Conservation (phyloP, 2,329 filamentous ascomycete species). For the Pyrenophora teres region DNA sequence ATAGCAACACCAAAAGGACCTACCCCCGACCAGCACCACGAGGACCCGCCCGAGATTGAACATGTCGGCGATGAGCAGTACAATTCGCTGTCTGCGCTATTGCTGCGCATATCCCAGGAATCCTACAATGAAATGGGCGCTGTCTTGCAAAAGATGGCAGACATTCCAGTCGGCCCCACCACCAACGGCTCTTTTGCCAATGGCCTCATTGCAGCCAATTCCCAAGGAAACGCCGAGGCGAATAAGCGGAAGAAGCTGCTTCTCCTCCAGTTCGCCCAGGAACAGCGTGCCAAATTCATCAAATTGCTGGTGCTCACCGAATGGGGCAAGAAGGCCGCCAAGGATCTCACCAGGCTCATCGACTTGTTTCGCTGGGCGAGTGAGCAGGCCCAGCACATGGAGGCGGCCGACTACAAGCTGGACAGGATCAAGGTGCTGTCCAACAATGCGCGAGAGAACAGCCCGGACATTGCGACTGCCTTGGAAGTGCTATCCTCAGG, state of each 20-base stretch:
- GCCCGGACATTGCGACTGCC: conserved; percentile 89
- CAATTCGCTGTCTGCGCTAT: conserved; percentile 73
- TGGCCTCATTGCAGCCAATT: conserved; percentile 42
- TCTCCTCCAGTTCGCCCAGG: conserved; percentile 77
- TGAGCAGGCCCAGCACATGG: conserved; percentile 37
- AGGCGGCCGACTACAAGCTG: conserved; percentile 63
- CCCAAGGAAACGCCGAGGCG: conserved; percentile 32
- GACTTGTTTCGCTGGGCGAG: conserved; percentile 78
- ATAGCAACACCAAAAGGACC: conserved; percentile 9
- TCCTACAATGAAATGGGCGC: conserved; percentile 79
- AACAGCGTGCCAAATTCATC: conserved; percentile 83
- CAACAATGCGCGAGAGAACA: conserved; percentile 74
- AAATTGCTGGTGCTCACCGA: conserved; percentile 89
- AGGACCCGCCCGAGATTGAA: conserved; percentile 57
- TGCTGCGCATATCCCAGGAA: conserved; percentile 79
- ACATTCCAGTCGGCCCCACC: conserved; percentile 64
- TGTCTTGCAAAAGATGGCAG: conserved; percentile 70
- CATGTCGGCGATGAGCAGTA: conserved; percentile 76
- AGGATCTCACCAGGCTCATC: conserved; percentile 83
- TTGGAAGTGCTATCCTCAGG: conserved; percentile 82
- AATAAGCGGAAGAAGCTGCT: conserved; percentile 68
- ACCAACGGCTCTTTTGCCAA: conserved; percentile 53
- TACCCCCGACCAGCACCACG: conserved; percentile 27
- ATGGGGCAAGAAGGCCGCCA: conserved; percentile 71
- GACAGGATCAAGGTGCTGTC: conserved; percentile 73